Base-by-base conservation (phyloP, 2,329 filamentous ascomycete species). In the Penicillium olsonii region DNA sequence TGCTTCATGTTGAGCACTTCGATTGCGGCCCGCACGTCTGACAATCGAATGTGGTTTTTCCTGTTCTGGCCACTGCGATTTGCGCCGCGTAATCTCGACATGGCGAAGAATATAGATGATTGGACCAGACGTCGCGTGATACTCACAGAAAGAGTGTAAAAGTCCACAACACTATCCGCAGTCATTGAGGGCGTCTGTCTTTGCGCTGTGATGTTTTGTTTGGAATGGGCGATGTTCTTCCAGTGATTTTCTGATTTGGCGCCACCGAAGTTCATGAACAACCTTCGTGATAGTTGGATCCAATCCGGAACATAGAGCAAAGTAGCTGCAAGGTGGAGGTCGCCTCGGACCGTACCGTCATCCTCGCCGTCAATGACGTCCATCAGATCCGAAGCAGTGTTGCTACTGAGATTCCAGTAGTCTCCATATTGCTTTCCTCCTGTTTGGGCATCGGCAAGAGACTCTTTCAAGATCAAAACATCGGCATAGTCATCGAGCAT, bases 211-310 rank as follows among this genome's bases (percentile, higher is more conserved):
- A 49, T 29, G 3, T 40, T 22, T 18, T 45, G 62, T 44, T 68
- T 67, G 22, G 80, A 77, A 17, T 79, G 78, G 7, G 88, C 60
- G 27, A 58, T 33, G 33, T 75, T 76, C 27, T 73, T 75, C 89
- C 88, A 95, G 64, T 89, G 91, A 47, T 82, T 78, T 45, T 84
- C 81, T 11, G 77, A 71, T 35, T 80, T 74, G 2, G 75, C 67
- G 11, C 79, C 78, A 52, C 74, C 75, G 18, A 72, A 60, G 52
- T 92, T 92, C 89, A 95, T 92, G 65, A 92, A 94, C 1, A 92
- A 60, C 1, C 76, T 75, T 38, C 81, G 76, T 0, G 87, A 85
- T 4, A 94, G 74, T 5, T 71, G 68, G 4, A 92, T 69, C 83
- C 87, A 90, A 9, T 71, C 76, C 2, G 72, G 68, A 2, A 85